Conservation (phyloP, 495 filamentous ascomycete species). For the Neurospora sp. region DNA sequence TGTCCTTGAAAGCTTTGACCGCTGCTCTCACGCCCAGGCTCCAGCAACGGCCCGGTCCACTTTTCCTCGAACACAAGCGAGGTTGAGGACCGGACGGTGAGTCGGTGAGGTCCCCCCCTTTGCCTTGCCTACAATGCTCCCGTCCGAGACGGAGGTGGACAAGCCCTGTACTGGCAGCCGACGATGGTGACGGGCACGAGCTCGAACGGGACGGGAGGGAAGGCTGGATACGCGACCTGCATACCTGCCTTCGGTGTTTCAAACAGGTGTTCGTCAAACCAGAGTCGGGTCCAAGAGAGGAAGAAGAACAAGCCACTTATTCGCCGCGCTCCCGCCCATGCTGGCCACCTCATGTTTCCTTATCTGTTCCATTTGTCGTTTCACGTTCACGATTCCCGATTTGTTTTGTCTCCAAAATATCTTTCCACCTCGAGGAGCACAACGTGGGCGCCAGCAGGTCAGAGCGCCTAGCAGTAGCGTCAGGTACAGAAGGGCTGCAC, state of each 20-base stretch:
- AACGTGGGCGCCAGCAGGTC: not conserved
- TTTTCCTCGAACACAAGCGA: constrained; percentile 7
- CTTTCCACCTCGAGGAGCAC: not conserved
- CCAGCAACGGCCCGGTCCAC: not conserved
- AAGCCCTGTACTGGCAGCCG: not conserved
- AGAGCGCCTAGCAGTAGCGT: not conserved
- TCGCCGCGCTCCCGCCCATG: not conserved
- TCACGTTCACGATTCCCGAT: not conserved
- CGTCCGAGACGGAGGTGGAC: not conserved
- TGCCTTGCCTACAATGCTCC: not conserved
- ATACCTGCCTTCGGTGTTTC: not conserved
- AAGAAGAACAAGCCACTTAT: not conserved
- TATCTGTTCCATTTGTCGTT: not conserved
- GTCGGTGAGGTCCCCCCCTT: not conserved
- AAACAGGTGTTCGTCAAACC: constrained; percentile 1
- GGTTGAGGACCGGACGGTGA: not conserved
- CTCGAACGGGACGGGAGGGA: not conserved
- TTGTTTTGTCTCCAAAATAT: not conserved
- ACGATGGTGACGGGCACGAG: not conserved
- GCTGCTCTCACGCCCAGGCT: not conserved
- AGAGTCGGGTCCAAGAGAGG: not conserved
- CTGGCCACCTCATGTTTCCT: not conserved
- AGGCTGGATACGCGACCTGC: not conserved
- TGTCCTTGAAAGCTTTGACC: not conserved
- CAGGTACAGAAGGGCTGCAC: not conserved